These are phyloP conservation scores for Leccinum huronense DNA, from an alignment of 1,284 basidiomycete species.

Conservation along the genomic window DNA sequence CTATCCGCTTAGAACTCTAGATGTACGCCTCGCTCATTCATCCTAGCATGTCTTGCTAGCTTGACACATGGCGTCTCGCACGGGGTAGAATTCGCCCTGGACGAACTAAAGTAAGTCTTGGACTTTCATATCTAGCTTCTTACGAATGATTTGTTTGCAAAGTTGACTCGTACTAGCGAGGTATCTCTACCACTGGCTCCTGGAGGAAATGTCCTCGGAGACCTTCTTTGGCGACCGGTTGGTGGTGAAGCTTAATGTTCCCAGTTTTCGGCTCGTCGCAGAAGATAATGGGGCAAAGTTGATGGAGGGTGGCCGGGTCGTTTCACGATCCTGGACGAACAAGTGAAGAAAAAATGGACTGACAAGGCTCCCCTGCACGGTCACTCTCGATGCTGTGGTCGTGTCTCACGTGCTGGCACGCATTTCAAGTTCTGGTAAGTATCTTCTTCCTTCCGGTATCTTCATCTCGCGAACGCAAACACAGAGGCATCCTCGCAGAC, in stretches of 20 bases:
- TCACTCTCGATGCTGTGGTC: constrained; percentile 1
- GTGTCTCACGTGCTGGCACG: constrained; percentile 12
- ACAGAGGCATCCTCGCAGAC: too few species aligned
- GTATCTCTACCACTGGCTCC: constrained; percentile 11
- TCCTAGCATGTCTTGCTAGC: constrained; percentile 38
- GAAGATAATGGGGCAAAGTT: constrained; percentile 12
- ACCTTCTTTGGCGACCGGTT: neutral
- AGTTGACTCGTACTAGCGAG: constrained; percentile 12
- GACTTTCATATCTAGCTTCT: neutral
- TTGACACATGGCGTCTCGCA: constrained; percentile 18
- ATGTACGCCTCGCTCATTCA: constrained; percentile 69
- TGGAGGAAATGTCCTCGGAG: constrained; percentile 4
- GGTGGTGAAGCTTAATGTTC: neutral
- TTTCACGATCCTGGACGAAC: constrained; percentile 18
- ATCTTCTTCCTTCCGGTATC: constrained; percentile 20
- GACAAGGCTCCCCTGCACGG: neutral
- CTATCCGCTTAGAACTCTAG: constrained; percentile 62
- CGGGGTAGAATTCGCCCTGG: constrained; percentile 18
- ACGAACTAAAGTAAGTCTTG: neutral
- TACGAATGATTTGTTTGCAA: constrained; percentile 8
- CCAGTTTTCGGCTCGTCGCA: constrained; percentile 9
- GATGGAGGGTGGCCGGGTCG: constrained; percentile 3
- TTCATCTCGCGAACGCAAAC: constrained; percentile 15
- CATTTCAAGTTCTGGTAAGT: constrained; percentile 5
- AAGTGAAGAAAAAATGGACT: constrained; percentile 14